These are phyloP conservation scores for Trichosporon sp. DNA, from an alignment of 1,284 basidiomycete species.

Conservation along the genomic window DNA sequence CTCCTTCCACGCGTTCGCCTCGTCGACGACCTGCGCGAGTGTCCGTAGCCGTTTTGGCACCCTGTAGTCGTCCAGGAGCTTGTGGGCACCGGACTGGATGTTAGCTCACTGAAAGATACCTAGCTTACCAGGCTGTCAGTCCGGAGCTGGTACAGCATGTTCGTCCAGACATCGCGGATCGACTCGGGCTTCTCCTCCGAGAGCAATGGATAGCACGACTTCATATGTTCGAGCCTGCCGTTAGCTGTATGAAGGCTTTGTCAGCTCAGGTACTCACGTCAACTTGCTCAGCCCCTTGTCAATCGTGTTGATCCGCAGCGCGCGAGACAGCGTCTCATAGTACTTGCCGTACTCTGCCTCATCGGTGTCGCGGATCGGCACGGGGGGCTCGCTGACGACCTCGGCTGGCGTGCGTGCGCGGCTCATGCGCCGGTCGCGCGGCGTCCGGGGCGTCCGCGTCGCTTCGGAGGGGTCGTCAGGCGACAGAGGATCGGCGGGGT, in stretches of 20 bases:
- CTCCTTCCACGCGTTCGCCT: slow-evolving; percentile 28
- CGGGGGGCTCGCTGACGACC: slow-evolving; percentile 22
- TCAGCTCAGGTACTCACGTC: slow-evolving; percentile 33
- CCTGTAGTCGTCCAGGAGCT: slow-evolving; percentile 36
- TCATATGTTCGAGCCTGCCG: slow-evolving; percentile 34
- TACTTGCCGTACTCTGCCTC: slow-evolving; percentile 39
- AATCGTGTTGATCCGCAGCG: slow-evolving; percentile 39
- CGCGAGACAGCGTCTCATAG: slow-evolving; percentile 38
- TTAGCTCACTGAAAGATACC: background rate
- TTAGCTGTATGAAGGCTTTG: background rate
- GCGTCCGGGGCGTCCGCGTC: background rate
- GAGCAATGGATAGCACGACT: slow-evolving; percentile 37
- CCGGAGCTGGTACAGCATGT: slow-evolving; percentile 28
- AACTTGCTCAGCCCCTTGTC: slow-evolving; percentile 41
- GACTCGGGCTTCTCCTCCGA: slow-evolving; percentile 27
- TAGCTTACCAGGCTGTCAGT: slow-evolving; percentile 32
- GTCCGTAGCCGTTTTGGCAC: slow-evolving; percentile 28
- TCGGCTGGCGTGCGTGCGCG: slow-evolving; percentile 13
- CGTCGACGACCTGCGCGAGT: slow-evolving; percentile 36
- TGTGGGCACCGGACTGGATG: slow-evolving; percentile 27
- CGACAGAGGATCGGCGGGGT: background rate
- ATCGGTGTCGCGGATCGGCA: slow-evolving; percentile 21
- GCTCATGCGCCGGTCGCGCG: slow-evolving; percentile 2
- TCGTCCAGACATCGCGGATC: slow-evolving; percentile 30
- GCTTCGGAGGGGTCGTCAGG: background rate